Evolutionary conservation across 2,329 filamentous ascomycete species (phyloP), one percentile per base, ranked within the genome.

Genomic region (Colletotrichum gloeosporioides): DNA sequence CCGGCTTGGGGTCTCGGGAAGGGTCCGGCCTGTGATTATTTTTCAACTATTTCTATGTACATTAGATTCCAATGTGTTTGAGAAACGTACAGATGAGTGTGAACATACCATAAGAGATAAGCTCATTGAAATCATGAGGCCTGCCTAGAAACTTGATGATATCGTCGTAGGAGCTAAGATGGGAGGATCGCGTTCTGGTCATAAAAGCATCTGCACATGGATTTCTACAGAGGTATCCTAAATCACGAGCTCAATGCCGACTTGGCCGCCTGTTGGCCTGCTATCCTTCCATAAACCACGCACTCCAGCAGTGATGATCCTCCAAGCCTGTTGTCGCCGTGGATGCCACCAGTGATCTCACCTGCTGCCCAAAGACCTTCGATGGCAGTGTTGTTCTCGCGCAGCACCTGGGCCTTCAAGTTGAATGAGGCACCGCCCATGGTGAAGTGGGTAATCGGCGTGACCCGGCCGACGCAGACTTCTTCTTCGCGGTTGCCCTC

Each of bases 351-450:
- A 0, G 91, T 92, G 22, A 93, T 88, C 84, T 93, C 92, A 0
- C 92, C 92, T 0, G 92, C 92, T 0, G 89, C 91, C 89, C 91
- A 93, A 1, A 93, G 78, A 0, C 92, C 92, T 4, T 85, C 80
- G 39, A 93, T 90, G 4, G 83, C 80, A 6, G 79, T 80, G 8
- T 85, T 83, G 4, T 79, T 80, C 0, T 79, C 82, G 27, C 85
- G 82, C 15, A 93, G 79, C 0, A 93, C 88, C 77, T 89, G 87
- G 1, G 88, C 87, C 61, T 87, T 84, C 8, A 88, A 84, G 78
- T 91, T 89, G 78, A 93, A 91, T 4, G 89, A 85, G 0, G 89
- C 91, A 1, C 92, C 92, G 6, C 92, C 92, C 92, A 93, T 93
- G 2, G 92, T 93, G 79, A 93, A 93, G 79, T 93, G 92, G 3